Conservation (phyloP, 23 red algal genomes). For the Gracilariopsis chorda region DNA sequence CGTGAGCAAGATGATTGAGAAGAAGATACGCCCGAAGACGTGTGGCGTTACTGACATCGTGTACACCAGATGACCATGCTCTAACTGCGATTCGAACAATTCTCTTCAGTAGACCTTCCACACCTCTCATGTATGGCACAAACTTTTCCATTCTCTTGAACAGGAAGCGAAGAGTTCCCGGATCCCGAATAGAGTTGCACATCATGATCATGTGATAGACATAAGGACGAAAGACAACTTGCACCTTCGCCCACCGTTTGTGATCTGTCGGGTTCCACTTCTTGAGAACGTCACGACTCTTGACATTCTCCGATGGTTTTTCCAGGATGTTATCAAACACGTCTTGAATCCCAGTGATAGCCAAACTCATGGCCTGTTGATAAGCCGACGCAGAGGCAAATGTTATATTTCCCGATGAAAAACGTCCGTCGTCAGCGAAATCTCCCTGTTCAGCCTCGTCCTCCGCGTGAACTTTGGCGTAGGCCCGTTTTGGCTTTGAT, state of each 20-base stretch:
- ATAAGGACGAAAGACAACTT: conserved; percentile 39
- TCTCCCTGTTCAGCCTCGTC: neutral
- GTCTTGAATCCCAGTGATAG: conserved; percentile 60
- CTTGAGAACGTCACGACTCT: neutral
- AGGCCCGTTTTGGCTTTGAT: neutral
- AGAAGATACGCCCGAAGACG: conserved; percentile 58
- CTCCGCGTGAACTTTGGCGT: neutral
- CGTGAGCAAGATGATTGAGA: conserved; percentile 51
- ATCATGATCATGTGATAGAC: conserved; percentile 43
- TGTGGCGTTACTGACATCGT: conserved; percentile 38
- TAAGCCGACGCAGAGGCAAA: conserved; percentile 59
- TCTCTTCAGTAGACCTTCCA: conserved; percentile 8
- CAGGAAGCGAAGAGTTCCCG: conserved; percentile 45
- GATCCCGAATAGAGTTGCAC: conserved; percentile 29
- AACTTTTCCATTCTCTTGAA: conserved; percentile 45
- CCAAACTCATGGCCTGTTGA: conserved; percentile 61
- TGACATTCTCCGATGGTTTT: conserved; percentile 2
- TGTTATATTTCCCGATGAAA: conserved; percentile 45
- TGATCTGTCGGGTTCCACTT: conserved; percentile 46
- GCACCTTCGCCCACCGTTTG: conserved; percentile 53
- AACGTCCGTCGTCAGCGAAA: conserved; percentile 50
- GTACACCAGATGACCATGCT: conserved; percentile 43
- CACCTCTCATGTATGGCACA: conserved; percentile 44
- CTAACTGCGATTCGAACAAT: conserved; percentile 24
- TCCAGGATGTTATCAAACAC: conserved; percentile 43